These are phyloP conservation scores for Penicillium verrucosum DNA, from an alignment of 2,329 filamentous ascomycete species.

Conservation along the genomic window DNA sequence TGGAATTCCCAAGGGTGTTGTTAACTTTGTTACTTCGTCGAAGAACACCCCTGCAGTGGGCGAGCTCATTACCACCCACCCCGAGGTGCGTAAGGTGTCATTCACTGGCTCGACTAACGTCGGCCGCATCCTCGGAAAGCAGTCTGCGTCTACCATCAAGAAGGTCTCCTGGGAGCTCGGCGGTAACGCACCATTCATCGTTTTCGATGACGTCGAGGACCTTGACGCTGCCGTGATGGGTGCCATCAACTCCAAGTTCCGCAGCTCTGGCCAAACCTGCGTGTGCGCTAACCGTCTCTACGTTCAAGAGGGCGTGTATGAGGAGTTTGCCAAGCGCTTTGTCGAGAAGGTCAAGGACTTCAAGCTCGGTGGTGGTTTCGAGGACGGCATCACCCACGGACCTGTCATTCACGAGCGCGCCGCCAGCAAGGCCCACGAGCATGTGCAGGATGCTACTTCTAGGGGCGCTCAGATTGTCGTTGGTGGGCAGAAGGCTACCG, in stretches of 20 bases:
- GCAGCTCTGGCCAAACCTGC: conserved; percentile 91
- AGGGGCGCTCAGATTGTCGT: conserved; percentile 74
- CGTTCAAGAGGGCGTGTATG: conserved; percentile 52
- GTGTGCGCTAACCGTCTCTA: conserved; percentile 68
- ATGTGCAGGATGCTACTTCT: conserved; percentile 72
- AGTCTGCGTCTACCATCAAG: conserved; percentile 79
- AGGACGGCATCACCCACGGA: conserved; percentile 47
- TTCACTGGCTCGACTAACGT: conserved; percentile 77
- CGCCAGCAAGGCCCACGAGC: conserved; percentile 71
- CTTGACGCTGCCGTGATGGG: conserved; percentile 79
- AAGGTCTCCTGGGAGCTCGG: conserved; percentile 87
- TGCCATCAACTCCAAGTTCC: conserved; percentile 85
- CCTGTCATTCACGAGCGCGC: conserved; percentile 73
- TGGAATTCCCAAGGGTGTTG: conserved; percentile 83
- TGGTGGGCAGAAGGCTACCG: conserved; percentile 70
- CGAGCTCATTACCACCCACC: conserved; percentile 69
- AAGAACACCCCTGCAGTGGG: conserved; percentile 79
- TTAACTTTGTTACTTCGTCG: conserved; percentile 81
- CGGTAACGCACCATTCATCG: conserved; percentile 93
- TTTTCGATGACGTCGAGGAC: conserved; percentile 86
- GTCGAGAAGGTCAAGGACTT: conserved; percentile 51
- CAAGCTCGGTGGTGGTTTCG: conserved; percentile 48
- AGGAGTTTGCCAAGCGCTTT: conserved; percentile 55
- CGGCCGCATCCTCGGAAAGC: conserved; percentile 80
- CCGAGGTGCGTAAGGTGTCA: conserved; percentile 80